Evolutionary conservation across 352 stramenopile species (phyloP), one percentile per base, ranked within the genome.

Genomic region (Phytopythium helicoides): DNA sequence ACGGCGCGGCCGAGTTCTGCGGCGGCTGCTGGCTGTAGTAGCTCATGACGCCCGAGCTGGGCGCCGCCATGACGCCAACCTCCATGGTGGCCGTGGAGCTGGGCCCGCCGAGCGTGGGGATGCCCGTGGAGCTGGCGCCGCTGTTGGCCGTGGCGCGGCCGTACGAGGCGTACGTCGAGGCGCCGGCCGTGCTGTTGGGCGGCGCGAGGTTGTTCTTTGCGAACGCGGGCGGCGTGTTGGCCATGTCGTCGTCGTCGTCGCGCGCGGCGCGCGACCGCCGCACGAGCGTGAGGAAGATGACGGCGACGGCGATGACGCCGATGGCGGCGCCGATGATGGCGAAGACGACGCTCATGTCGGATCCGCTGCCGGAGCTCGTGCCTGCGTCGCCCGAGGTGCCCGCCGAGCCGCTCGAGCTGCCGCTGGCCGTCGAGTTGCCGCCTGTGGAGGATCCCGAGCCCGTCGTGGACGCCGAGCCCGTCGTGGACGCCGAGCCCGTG

Each of bases 201-300:
- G 58, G 52, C 22, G 54, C 52, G 18, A 64, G 38, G n/a, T 42
- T 44, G 33, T 68, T 66, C 59, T 82, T 82, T 5, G 54, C 23
- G 34, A 78, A 73, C 11, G 58, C 57, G 0, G 58, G 57, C 1
- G 66, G 60, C 8, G 69, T 71, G 15, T 66, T 66, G 7, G 66
- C 48, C n/a, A 78, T 66, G 16, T 86, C 74, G 3, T 87, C 74
- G 6, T 89, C 80, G 18, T 89, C 79, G 3, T 88, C 75, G 16
- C 50, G 47, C 15, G 74, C 68, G 1, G 74, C 68, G n/a, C 76
- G 79, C 33, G 80, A 90, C 39, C 80, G 80, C 41, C 80, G 80
- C 54, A 90, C 80, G 19, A 90, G 73, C 36, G 76, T 85, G 38
- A 90, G 62, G 60, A 90, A 90, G 39, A 90, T 90, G 3, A 90